Base-by-base conservation (phyloP, 2,329 filamentous ascomycete species). In the Torrubiellomyces zombiae region DNA sequence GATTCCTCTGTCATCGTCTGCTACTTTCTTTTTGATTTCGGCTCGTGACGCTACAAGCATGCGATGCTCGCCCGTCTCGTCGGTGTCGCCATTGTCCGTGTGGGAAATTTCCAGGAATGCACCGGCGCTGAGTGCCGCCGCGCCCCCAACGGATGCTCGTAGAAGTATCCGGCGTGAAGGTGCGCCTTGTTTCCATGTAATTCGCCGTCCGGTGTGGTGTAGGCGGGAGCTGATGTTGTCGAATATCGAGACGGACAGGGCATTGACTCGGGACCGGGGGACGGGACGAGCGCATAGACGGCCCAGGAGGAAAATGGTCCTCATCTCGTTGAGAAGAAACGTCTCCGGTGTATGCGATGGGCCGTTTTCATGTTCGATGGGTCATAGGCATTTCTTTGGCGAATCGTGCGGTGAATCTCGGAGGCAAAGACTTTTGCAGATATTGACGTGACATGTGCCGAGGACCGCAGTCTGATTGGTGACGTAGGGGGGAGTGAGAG, bases 41-140 rank as follows among this genome's bases (percentile, higher is more conserved):
- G 72, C 57, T 20, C 79, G 61, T 18, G 85, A 94, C 3, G 64
- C 70, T 45, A 83, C 69, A 9, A 94, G 65, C 86, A 94, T 94
- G 35, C 81, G 76, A 50, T 67, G 67, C 53, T 94, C 85, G 14
- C 70, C 68, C 3, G 85, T 93, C 42, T 76, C 46, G 11, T 57
- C 48, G 4, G 51, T 46, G 20, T 49, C 55, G 18, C 37, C 47
- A 33, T 67, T 62, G 20, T 69, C 60, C 31, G 60, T 47, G 38
- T 71, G 61, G 4, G 67, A 65, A 6, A 73, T 46, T 37, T 63
- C 54, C 21, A 74, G 54, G 42, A 75, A 75, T 2, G 59, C 58
- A 0, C 60, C 57, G 0, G 68, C 65, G 6, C 59, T 67, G 7
- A 74, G 45, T 1, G 51, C 48, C 1, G 49, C 47, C 4, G 44